Percentiles rank a stretch among this genome's conserved stretches.
phyloP scores from a whole-genome alignment of 192 early-diverging fungal species.

The Linderina pennispora region DNA sequence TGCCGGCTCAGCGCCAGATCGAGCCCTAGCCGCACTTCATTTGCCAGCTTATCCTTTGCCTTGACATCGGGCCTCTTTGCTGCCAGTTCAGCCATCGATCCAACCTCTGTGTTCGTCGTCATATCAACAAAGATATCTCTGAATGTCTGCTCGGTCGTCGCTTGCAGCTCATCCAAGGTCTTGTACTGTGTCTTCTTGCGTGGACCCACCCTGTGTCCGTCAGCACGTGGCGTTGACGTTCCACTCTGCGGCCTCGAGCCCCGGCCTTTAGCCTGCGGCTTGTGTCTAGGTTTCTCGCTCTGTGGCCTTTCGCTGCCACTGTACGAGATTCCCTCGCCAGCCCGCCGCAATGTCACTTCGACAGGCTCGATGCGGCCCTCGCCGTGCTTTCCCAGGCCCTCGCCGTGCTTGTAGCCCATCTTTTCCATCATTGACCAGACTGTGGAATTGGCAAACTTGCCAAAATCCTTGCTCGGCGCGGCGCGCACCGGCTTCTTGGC shows the following conservation, averaged over 20 bases:
- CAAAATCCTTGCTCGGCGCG: conserved; percentile 62
- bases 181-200: conserved; percentile 18
- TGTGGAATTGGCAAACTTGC: conserved; percentile 67
- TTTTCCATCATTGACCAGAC: conserved; percentile 80
- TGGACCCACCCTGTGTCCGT: not conserved
- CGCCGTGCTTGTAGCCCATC: conserved; percentile 85
- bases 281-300: too few relatives aligned
- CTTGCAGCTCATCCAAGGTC: conserved; percentile 30
- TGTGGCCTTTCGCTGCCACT: conserved; percentile 74
- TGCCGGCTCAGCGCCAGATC: conserved; percentile 24
- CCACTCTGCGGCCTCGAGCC: not conserved
- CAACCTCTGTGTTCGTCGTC: conserved; percentile 23
- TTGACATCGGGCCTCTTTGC: conserved; percentile 11
- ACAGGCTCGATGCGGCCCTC: conserved; percentile 88
- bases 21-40: conserved; percentile 32
- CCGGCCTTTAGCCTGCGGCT: conserved; percentile 9
- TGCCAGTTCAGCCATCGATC: conserved; percentile 26
- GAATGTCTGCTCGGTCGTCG: conserved; percentile 15
- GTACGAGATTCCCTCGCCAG: conserved; percentile 76
- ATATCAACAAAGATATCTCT: conserved; percentile 42
- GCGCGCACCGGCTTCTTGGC: not conserved
- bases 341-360: conserved; percentile 77
- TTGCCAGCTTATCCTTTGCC: conserved; percentile 21
- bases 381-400: conserved; percentile 84
- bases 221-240: not conserved